These are phyloP conservation scores for Herpotrichia juniperi DNA, from an alignment of 2,329 filamentous ascomycete genomes.

Conservation along the genomic window DNA sequence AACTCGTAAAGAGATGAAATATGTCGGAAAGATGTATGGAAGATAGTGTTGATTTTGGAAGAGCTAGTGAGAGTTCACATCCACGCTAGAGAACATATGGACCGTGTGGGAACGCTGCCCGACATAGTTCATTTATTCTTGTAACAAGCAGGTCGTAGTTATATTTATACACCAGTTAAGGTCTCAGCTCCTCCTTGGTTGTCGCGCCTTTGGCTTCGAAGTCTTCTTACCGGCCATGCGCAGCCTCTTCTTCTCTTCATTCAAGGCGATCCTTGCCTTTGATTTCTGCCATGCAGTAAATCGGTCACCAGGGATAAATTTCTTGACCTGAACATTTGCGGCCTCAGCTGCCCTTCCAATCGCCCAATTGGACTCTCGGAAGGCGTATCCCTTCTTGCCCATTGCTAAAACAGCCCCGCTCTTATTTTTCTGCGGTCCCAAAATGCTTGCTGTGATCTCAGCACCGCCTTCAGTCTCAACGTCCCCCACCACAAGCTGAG, in stretches of 20 bases:
- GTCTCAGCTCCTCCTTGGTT: slow-evolving; percentile 35
- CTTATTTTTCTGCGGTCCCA: slow-evolving; percentile 39
- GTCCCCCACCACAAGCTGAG: slow-evolving; percentile 25
- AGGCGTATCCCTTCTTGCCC: slow-evolving; percentile 65
- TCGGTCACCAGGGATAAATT: slow-evolving; percentile 64
- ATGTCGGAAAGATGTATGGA: too few species aligned
- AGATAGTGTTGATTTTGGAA: too few species aligned
- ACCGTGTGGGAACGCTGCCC: too few species aligned
- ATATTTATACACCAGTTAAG: slow-evolving; percentile 22
- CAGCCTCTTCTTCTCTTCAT: slow-evolving; percentile 62
- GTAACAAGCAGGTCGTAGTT: too few species aligned
- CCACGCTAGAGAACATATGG: too few species aligned
- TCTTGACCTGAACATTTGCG: slow-evolving; percentile 61
- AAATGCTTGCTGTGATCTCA: slow-evolving; percentile 21
- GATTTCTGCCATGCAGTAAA: slow-evolving; percentile 71
- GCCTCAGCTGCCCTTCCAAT: slow-evolving; percentile 69
- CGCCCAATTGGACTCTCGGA: slow-evolving; percentile 70
- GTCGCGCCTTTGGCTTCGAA: slow-evolving; percentile 32
- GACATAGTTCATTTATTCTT: too few species aligned
- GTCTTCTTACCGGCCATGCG: slow-evolving; percentile 51
- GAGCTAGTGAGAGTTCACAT: too few species aligned
- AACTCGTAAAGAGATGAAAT: too few species aligned
- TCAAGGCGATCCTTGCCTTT: slow-evolving; percentile 56
- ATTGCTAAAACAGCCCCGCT: slow-evolving; percentile 24
- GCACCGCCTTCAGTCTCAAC: slow-evolving; percentile 24